A percentile compares a stretch with the other conserved stretches of the same genome.
Conservation (phyloP, 139 green algal genomes). For the Ettlia oleoabundans region DNA sequence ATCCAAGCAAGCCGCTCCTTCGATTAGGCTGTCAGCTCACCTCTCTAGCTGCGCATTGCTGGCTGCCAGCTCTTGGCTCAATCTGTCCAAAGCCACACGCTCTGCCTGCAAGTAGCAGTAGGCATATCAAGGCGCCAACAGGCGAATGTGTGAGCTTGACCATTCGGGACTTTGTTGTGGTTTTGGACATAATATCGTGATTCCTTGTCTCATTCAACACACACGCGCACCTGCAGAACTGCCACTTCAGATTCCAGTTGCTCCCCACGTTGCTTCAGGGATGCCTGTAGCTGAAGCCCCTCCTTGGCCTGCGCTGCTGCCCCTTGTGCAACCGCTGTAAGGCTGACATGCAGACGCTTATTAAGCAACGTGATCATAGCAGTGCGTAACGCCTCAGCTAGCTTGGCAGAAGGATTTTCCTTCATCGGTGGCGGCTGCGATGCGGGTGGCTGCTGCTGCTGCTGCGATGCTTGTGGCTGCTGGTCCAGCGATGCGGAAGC, state of each 20-base stretch:
- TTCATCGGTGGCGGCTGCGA: neutral
- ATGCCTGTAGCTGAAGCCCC: no score
- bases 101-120: slow-evolving; percentile 58
- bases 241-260: slow-evolving; percentile 56
- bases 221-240: no score
- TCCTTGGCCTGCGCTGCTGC: no score
- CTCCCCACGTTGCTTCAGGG: slow-evolving; percentile 40
- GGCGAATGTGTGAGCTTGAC: no score
- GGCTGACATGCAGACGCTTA: no score
- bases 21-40: neutral
- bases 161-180: no score
- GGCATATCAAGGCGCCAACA: no score
- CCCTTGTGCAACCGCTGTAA: no score
- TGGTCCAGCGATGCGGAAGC: no score
- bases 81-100: slow-evolving; percentile 69
- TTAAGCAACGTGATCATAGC: slow-evolving; percentile 44
- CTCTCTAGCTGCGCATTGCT: slow-evolving; percentile 59
- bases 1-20: neutral
- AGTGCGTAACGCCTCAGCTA: slow-evolving; percentile 44
- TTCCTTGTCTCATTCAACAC: no score
- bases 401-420: slow-evolving; percentile 39
- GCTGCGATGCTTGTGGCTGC: neutral
- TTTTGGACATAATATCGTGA: no score
- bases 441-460: neutral
- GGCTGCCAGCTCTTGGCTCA: slow-evolving; percentile 65